A percentile compares a stretch with the other conserved stretches of the same genome.
phyloP scores from a whole-genome alignment of 768 basidiomycete species.

The Strobilomyces echinocephalus region DNA sequence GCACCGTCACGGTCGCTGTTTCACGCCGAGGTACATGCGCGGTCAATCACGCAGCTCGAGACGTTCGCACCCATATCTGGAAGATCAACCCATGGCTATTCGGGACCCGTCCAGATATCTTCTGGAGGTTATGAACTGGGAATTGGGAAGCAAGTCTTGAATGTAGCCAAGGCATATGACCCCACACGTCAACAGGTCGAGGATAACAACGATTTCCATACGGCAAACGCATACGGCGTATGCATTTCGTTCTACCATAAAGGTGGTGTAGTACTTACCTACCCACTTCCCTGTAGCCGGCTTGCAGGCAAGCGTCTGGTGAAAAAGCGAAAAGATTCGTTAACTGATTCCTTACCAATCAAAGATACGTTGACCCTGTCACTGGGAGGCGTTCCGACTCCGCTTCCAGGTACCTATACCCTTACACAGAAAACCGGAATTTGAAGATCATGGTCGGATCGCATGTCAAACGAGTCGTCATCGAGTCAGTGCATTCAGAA shows the following conservation, averaged over 20 bases:
- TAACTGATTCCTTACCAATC: background rate
- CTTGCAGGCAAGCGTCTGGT: constrained; percentile 11
- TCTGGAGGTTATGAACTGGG: background rate
- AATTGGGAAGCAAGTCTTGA: constrained; percentile 41
- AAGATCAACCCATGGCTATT: constrained; percentile 36
- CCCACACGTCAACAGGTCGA: constrained; percentile 39
- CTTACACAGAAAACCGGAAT: background rate
- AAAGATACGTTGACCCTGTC: constrained; percentile 1
- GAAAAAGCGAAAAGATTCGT: background rate
- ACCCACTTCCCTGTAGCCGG: constrained; percentile 4
- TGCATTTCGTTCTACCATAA: constrained; percentile 4
- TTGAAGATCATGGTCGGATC: background rate
- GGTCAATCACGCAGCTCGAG: constrained; percentile 39
- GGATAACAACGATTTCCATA: constrained; percentile 45
- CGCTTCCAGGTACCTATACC: constrained; percentile 6
- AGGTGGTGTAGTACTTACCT: background rate
- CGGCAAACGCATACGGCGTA: constrained; percentile 21
- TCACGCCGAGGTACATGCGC: constrained; percentile 27
- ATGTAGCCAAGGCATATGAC: constrained; percentile 44
- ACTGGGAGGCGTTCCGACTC: constrained; percentile 7
- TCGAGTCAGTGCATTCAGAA: background rate
- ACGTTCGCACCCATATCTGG: constrained; percentile 30
- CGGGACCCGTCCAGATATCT: constrained; percentile 30
- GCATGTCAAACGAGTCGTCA: constrained; percentile 1
- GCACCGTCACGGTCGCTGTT: no score